Evolutionary conservation across 352 stramenopile species (phyloP), one percentile per base, ranked within the genome.

Genomic region (Phytophthora tentaculata): DNA sequence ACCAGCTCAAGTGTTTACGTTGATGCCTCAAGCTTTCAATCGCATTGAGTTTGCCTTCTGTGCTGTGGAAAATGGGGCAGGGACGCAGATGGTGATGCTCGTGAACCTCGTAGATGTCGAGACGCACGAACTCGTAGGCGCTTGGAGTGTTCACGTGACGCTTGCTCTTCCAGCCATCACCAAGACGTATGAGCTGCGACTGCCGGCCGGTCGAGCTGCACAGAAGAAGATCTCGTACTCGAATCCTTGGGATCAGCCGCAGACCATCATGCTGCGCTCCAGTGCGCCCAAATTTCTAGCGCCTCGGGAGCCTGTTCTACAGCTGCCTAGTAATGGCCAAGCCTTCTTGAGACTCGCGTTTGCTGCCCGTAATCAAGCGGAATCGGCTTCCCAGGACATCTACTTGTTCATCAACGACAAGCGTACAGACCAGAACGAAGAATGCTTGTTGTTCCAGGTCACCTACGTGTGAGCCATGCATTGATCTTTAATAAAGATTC

Each of bases 161-260:
- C 60, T 94, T 9, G 66, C 76, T 8, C 67, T 86, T 29, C 95
- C 95, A 12, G 59, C 83, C 2, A 90, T 98, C 57, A 98, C 90
- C 45, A 98, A 98, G 69, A 94, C 89, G 53, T 98, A 98, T 74
- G 94, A 97, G 23, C 83, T 98, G 19, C 57, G 71, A 16, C 60
- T 98, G 17, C 83, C 87, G 2, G 35, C 79, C 2, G 73, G 62
- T 28, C 76, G 83, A 22, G 72, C 77, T 5, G 80, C 86, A 12
- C 89, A 96, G 63, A 98, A 95, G 80, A 98, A 98, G 60, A 97
- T 98, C 52, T 80, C 90, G 50, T 98, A 98, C 68, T 71, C 82
- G 4, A 98, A 98, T 68, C 91, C 92, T 12, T 98, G 95, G 95
- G 88, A 95, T 61, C 71, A 91, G 28, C 64, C 80, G 19, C 88